Evolutionary conservation across 176 grass and related monocot species (phyloP), one percentile per base, ranked within the genome.

Genomic region (Elymus sibiricus): DNA sequence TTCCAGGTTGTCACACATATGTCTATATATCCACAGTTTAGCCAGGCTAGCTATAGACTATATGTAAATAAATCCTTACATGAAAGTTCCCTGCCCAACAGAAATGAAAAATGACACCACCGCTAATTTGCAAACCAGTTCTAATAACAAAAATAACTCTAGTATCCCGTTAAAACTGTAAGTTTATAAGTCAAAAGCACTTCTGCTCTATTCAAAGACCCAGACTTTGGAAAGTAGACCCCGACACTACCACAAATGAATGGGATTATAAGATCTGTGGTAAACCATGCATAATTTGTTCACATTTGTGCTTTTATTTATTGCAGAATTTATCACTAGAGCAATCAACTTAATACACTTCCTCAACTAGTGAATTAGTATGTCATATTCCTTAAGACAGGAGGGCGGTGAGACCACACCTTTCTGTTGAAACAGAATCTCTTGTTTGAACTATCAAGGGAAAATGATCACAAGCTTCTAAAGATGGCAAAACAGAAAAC

Each of bases 301-400:
- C 28, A 17, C 3, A 22, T 56, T 9, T 34, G 2, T 70, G 21
- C 59, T 70, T 26, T 82, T 6, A 0, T 70, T 38, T 82, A 67
- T 82, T 82, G 29, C 64, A 19, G 38, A 24, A 78, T 59, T 11
- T 78, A 77, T 80, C 37, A 80, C 60, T 31, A 66, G 15, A 65
- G 78, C 25, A 80, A 79, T 65, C 78, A 80, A 51, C 61, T 81
- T 81, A 53, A 26, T 15, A 69, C 38, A 70, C 22, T 37, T 82
- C 43, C 29, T 47, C 79, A 82, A 25, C 43, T 38, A 82, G 12
- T 24, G 44, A 82, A 67, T 55, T 53, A 47, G 11, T 49, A 22
- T 37, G 63, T 5, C 21, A 61, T 79, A 59, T 39, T 34, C 49
- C 22, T 80, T 19, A 47, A 26, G 78, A 67, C 22, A 21, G 21